phyloP scores from a whole-genome alignment of 768 basidiomycete species.

The Dentipellis fragilis region DNA sequence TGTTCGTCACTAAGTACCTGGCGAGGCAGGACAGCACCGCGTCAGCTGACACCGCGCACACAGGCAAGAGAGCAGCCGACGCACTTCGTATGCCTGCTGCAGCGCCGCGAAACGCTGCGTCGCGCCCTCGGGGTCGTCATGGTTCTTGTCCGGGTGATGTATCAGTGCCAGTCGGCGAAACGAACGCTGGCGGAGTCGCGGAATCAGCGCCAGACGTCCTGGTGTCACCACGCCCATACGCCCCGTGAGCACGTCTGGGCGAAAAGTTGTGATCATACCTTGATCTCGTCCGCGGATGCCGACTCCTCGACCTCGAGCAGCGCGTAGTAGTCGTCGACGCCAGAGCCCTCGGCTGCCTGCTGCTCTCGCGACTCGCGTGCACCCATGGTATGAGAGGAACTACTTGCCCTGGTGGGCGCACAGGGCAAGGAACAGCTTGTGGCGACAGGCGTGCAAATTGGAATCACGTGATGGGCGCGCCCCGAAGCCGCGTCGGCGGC shows the following conservation, averaged over 20 bases:
- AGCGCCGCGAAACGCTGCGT: conserved; percentile 80
- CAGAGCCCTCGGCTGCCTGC: conserved; percentile 15
- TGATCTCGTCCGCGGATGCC: conserved; percentile 84
- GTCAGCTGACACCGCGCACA: neutral
- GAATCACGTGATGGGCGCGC: neutral
- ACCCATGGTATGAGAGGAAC: conserved; percentile 39
- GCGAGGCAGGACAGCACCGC: neutral
- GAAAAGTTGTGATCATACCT: conserved; percentile 32
- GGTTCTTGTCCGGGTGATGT: conserved; percentile 86
- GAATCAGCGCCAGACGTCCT: neutral
- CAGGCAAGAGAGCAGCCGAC: conserved; percentile 14
- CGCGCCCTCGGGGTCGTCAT: conserved; percentile 71
- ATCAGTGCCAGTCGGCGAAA: conserved; percentile 79
- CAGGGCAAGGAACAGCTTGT: neutral
- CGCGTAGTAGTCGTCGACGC: conserved; percentile 65
- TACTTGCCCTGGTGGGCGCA: neutral
- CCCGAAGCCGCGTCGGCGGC: neutral
- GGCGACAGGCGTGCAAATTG: neutral
- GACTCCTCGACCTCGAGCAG: conserved; percentile 73
- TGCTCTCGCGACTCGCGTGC: conserved; percentile 52
- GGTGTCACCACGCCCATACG: neutral
- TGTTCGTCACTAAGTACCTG: conserved; percentile 93
- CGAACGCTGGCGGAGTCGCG: conserved; percentile 41
- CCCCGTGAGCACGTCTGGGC: neutral
- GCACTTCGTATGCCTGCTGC: conserved; percentile 93